phyloP scores from a whole-genome alignment of 1,139 yeast species.

The Nakaseomyces kungkrabaensis region DNA sequence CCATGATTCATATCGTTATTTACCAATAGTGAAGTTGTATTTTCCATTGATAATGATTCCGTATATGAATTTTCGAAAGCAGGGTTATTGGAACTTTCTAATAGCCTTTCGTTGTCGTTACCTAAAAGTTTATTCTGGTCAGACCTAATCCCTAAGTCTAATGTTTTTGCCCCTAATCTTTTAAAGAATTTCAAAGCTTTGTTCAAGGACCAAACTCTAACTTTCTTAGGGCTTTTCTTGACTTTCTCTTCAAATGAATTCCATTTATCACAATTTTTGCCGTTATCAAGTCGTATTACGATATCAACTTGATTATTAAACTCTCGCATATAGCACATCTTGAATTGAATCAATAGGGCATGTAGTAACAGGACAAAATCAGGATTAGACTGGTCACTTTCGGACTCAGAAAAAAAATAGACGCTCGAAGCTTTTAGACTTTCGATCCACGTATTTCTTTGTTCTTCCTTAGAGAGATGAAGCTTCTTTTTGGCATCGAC shows the following conservation, averaged over 20 bases:
- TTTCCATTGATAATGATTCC: no score
- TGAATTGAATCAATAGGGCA: background rate
- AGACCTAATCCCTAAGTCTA: background rate
- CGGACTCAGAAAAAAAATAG: background rate
- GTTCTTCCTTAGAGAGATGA: background rate
- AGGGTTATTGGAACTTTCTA: no score
- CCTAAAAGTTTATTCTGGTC: background rate
- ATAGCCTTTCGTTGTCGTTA: background rate
- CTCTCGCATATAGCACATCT: background rate
- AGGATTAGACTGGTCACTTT: background rate
- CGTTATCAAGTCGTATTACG: background rate
- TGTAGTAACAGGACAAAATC: background rate
- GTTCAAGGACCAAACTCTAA: conserved; percentile 14
- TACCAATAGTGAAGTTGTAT: no score
- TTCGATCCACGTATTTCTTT: background rate
- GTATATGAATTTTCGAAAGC: no score
- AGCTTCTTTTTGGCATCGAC: background rate
- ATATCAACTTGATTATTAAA: background rate
- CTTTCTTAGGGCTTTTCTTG: conserved; percentile 3
- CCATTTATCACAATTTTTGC: background rate
- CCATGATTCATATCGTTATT: no score
- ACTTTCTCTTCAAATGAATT: background rate
- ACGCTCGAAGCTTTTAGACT: background rate
- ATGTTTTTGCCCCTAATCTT: conserved; percentile 8
- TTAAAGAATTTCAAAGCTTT: conserved; percentile 11